Conservation (phyloP, 495 filamentous ascomycete genomes). For the Penicillium egyptiacum region DNA sequence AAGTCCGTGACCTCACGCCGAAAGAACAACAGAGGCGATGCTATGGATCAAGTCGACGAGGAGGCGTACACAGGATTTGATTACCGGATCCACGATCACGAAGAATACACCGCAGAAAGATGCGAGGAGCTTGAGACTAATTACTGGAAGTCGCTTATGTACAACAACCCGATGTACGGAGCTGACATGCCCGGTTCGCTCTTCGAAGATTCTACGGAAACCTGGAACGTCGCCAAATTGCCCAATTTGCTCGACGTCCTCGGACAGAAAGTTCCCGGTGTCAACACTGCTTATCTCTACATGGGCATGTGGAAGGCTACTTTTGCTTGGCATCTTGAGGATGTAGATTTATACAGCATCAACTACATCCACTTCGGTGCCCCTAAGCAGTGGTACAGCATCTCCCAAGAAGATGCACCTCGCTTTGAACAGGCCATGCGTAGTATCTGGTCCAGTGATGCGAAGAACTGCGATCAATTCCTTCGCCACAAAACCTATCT, state of each 20-base stretch:
- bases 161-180: constrained; percentile 90
- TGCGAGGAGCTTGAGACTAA: constrained; percentile 90
- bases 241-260: constrained; percentile 92
- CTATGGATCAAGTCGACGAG: constrained; percentile 72
- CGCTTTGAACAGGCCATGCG: constrained; percentile 95
- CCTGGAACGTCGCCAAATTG: constrained; percentile 93
- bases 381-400: constrained; percentile 99
- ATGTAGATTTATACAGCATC: constrained; percentile 98
- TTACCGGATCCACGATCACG: constrained; percentile 76
- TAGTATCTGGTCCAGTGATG: constrained; percentile 89
- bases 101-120: constrained; percentile 83
- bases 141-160: constrained; percentile 96
- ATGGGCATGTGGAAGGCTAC: constrained; percentile 99
- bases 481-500: constrained; percentile 96
- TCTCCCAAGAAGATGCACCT: constrained; percentile 92
- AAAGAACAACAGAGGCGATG: constrained; percentile 76
- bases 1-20: constrained; percentile 66
- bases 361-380: constrained; percentile 99
- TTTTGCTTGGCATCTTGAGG: constrained; percentile 98
- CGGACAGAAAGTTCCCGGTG: constrained; percentile 91
- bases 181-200: constrained; percentile 95
- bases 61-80: constrained; percentile 84
- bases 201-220: constrained; percentile 82
- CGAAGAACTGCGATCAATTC: constrained; percentile 97
- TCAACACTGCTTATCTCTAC: constrained; percentile 98